Percentiles rank a stretch among this genome's conserved stretches.
These are phyloP conservation scores for Xenosphaeropsis pyriputrescens DNA, from an alignment of 2,329 filamentous ascomycete genomes.

Conservation along the genomic window DNA sequence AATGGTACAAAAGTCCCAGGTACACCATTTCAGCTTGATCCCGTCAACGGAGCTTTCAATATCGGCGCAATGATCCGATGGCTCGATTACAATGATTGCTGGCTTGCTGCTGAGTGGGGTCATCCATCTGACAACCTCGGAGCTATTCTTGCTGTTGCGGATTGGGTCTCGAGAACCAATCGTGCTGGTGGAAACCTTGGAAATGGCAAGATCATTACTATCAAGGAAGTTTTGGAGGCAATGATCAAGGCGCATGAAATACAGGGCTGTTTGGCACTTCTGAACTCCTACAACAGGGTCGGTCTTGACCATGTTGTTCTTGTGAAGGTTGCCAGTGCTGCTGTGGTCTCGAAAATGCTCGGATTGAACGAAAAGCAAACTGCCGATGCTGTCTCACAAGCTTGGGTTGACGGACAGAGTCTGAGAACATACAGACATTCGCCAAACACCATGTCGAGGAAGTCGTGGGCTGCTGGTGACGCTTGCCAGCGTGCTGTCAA, in stretches of 20 bases:
- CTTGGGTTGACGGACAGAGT: slow-evolving; percentile 92
- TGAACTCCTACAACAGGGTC: slow-evolving; percentile 99
- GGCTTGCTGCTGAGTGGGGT: slow-evolving; percentile 97
- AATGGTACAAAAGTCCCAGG: slow-evolving; percentile 86
- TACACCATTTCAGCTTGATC: slow-evolving; percentile 87
- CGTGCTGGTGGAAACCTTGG: slow-evolving; percentile 64
- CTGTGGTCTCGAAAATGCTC: slow-evolving; percentile 90
- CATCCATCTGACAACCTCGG: slow-evolving; percentile 97
- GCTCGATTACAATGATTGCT: slow-evolving; percentile 99
- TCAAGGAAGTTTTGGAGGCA: slow-evolving; percentile 83
- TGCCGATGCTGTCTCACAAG: slow-evolving; percentile 88
- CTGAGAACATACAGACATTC: slow-evolving; percentile 94
- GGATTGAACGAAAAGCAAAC: slow-evolving; percentile 83
- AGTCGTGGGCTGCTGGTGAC: slow-evolving; percentile 97
- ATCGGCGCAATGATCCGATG: slow-evolving; percentile 98
- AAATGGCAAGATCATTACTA: slow-evolving; percentile 74
- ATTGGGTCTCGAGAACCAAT: slow-evolving; percentile 92
- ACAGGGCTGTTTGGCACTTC: slow-evolving; percentile 87
- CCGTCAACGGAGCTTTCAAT: slow-evolving; percentile 94
- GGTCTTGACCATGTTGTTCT: slow-evolving; percentile 94
- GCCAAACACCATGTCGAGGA: slow-evolving; percentile 98
- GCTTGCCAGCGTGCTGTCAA: slow-evolving; percentile 93
- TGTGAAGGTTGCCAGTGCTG: slow-evolving; percentile 92
- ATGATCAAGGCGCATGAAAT: slow-evolving; percentile 99
- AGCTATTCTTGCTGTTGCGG: slow-evolving; percentile 88